phyloP scores from a whole-genome alignment of 139 green algal genomes.

The Asterochloris erici region DNA sequence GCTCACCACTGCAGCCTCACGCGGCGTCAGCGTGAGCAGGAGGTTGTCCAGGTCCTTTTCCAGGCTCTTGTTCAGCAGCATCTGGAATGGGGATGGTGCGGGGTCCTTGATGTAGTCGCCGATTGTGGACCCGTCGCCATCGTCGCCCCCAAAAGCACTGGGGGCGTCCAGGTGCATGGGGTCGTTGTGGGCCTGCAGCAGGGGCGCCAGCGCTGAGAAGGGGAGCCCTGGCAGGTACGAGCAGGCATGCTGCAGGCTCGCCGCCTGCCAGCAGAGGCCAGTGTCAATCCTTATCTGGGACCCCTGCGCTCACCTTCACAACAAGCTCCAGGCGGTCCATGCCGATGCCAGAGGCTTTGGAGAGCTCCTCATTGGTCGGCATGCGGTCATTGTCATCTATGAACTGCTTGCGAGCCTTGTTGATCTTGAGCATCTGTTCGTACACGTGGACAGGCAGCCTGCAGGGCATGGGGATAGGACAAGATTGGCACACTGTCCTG shows the following conservation, averaged over 20 bases:
- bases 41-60: slow-evolving; percentile 47
- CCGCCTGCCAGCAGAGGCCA: too few relatives aligned
- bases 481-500: neutral
- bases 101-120: slow-evolving; percentile 33
- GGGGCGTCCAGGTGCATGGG: neutral
- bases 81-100: slow-evolving; percentile 35
- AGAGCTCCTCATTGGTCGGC: slow-evolving; percentile 17
- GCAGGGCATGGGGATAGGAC: neutral
- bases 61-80: slow-evolving; percentile 31
- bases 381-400: neutral
- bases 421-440: slow-evolving; percentile 27
- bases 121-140: slow-evolving; percentile 24
- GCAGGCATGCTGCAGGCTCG: too few relatives aligned
- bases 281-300: too few relatives aligned
- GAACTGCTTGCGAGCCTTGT: slow-evolving; percentile 14
- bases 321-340: neutral
- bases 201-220: neutral
- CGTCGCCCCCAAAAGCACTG: slow-evolving; percentile 6
- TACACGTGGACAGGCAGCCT: slow-evolving; percentile 59
- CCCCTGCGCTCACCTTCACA: neutral
- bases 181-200: neutral
- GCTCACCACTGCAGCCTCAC: slow-evolving; percentile 60
- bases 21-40: slow-evolving; percentile 52
- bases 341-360: slow-evolving; percentile 2
- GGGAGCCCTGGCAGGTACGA: too few relatives aligned